Evolutionary conservation across 768 basidiomycete species (phyloP).

Genomic region (Austroboletus eburneus): DNA sequence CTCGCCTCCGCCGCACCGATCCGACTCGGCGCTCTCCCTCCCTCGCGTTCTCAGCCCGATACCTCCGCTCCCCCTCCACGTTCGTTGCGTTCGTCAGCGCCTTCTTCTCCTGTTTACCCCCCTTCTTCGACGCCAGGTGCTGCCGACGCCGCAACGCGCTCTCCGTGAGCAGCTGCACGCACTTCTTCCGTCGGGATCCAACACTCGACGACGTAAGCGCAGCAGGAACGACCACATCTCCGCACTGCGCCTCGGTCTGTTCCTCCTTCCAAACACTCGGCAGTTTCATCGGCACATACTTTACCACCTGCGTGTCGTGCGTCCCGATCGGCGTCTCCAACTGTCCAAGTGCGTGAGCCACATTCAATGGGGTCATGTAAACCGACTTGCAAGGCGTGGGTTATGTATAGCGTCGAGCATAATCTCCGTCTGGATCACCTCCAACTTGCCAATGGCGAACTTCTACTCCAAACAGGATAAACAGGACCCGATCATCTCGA

Average conservation of each 20-base stretch:
- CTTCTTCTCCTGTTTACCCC: conserved; percentile 3
- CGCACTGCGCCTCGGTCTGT: not conserved
- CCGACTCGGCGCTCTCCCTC: not conserved
- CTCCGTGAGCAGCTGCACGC: conserved; percentile 18
- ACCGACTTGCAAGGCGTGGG: conserved; percentile 15
- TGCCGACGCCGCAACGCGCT: conserved; percentile 18
- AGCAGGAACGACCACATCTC: not conserved
- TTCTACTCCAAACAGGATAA: not conserved
- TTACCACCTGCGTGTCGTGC: conserved; percentile 16
- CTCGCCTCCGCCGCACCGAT: conserved; percentile 7
- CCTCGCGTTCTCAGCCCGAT: not conserved
- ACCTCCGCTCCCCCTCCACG: not conserved
- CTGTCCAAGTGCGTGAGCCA: conserved; percentile 10
- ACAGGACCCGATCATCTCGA: not conserved
- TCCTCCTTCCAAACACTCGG: conserved; percentile 19
- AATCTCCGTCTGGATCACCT: conserved; percentile 20
- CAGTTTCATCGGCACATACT: conserved; percentile 12
- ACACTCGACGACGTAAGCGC: not conserved
- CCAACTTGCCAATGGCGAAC: conserved; percentile 14
- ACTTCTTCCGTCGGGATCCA: conserved; percentile 11
- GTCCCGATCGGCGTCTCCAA: conserved; percentile 7
- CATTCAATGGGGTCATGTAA: not conserved
- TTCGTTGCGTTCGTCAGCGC: conserved; percentile 17
- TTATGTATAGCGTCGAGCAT: conserved; percentile 6
- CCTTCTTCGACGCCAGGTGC: not conserved